These are phyloP conservation scores for Tricholoma sp. DNA, from an alignment of 768 basidiomycete species.

Conservation along the genomic window DNA sequence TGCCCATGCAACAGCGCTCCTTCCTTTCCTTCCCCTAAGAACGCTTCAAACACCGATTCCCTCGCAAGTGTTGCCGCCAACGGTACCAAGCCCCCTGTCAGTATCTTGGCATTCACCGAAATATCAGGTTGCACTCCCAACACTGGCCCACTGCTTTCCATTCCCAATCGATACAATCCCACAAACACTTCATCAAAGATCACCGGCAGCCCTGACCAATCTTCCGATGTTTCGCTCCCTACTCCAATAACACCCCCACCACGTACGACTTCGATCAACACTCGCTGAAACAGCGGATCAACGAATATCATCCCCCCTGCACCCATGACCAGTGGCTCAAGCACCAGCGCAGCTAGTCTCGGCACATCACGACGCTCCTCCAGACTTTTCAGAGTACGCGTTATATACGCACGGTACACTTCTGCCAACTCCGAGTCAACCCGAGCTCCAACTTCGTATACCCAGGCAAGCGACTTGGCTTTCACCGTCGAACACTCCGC, in stretches of 20 bases:
- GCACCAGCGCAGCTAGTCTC: conserved; percentile 67
- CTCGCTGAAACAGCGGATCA: conserved; percentile 91
- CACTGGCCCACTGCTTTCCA: conserved; percentile 56
- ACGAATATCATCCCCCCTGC: conserved; percentile 98
- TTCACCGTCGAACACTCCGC: conserved; percentile 15
- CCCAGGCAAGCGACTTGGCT: conserved; percentile 45
- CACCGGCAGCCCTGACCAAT: conserved; percentile 76
- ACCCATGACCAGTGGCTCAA: conserved; percentile 92
- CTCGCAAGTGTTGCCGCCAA: conserved; percentile 82
- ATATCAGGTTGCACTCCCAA: conserved; percentile 82
- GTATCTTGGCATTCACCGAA: conserved; percentile 86
- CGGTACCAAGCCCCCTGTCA: conserved; percentile 90
- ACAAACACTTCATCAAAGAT: conserved; percentile 97
- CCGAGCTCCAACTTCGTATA: conserved; percentile 70
- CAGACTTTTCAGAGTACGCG: conserved; percentile 42
- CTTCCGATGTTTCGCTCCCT: conserved; percentile 20
- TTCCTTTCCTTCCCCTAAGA: conserved; percentile 69
- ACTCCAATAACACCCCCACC: conserved; percentile 15
- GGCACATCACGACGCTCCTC: conserved; percentile 20
- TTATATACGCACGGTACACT: conserved; percentile 59
- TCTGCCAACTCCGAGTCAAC: conserved; percentile 55
- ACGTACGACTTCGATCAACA: conserved; percentile 80
- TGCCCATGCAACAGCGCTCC: conserved; percentile 92
- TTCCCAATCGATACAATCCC: conserved; percentile 84
- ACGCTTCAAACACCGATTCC: conserved; percentile 74